Percentiles rank a stretch among this genome's conserved stretches.
These are phyloP conservation scores for Cornus controversa DNA, from an alignment of 148 eudicot genomes.

Conservation along the genomic window DNA sequence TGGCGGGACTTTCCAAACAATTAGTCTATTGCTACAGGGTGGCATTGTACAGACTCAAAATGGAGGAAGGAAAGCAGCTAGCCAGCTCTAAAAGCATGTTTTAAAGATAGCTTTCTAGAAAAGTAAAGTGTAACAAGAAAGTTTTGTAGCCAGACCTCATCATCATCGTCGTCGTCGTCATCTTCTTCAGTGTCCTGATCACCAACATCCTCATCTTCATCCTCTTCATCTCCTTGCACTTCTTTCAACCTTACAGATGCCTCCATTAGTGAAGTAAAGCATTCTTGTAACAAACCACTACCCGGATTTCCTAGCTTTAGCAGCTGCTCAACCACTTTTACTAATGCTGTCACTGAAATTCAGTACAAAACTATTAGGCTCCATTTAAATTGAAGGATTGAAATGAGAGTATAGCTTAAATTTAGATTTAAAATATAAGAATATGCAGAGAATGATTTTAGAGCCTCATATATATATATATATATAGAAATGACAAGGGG, in stretches of 20 bases:
- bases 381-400: no score
- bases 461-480: no score
- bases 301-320: constrained; percentile 30
- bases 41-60: background rate
- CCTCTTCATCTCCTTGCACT: constrained; percentile 46
- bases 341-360: constrained; percentile 53
- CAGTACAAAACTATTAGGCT: constrained; percentile 8
- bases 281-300: constrained; percentile 38
- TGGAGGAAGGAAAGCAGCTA: background rate
- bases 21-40: background rate
- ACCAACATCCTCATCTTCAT: constrained; percentile 35
- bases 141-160: constrained; percentile 38
- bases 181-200: constrained; percentile 39
- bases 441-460: no score
- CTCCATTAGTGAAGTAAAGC: constrained; percentile 59
- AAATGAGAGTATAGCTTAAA: no score
- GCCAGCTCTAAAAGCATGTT: background rate
- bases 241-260: constrained; percentile 54
- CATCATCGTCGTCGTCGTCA: constrained; percentile 39
- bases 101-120: background rate
- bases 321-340: constrained; percentile 59
- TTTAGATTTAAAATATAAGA: no score
- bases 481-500: no score
- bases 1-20: no score
- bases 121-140: background rate